Conservation (phyloP, 805 yeast genomes). For the Barnettozyma wickerhamii region DNA sequence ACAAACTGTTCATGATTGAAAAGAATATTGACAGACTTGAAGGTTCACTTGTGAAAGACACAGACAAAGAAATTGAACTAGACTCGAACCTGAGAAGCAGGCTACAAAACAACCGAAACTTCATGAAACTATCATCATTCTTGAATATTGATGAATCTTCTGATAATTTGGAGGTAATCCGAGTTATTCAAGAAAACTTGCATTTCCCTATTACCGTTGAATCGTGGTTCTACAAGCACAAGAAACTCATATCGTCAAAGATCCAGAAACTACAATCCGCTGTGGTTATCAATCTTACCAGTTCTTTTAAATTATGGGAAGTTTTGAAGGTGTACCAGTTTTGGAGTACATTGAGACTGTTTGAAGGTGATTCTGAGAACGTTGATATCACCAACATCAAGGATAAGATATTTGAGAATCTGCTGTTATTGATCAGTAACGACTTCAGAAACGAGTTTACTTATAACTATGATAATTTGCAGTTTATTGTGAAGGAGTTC, state of each 20-base stretch:
- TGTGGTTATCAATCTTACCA: slow-evolving; percentile 1
- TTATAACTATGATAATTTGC: slow-evolving; percentile 3
- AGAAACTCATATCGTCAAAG: slow-evolving; percentile 2
- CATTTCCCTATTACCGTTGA: slow-evolving; percentile 4
- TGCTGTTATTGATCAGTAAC: slow-evolving; percentile 2
- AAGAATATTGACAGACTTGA: slow-evolving; percentile 9
- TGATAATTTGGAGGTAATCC: slow-evolving; percentile 4
- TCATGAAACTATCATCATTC: slow-evolving; percentile 8
- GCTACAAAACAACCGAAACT: slow-evolving; percentile 4
- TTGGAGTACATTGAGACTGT: neutral
- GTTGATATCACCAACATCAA: slow-evolving; percentile 1
- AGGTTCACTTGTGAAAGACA: no score
- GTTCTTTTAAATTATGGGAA: slow-evolving; percentile 6
- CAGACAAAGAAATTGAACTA: no score
- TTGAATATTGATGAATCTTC: slow-evolving; percentile 8
- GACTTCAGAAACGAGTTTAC: slow-evolving; percentile 1
- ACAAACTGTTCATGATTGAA: slow-evolving; percentile 16
- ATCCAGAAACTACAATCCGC: slow-evolving; percentile 1
- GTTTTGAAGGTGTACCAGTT: slow-evolving; percentile 6
- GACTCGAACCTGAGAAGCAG: no score
- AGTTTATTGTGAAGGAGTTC: neutral
- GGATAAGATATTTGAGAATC: slow-evolving; percentile 3
- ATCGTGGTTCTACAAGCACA: slow-evolving; percentile 2
- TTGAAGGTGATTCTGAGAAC: neutral
- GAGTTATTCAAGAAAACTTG: slow-evolving; percentile 1